These are phyloP conservation scores for Colletotrichum sp. DNA, from an alignment of 2,329 filamentous ascomycete species.

Conservation along the genomic window DNA sequence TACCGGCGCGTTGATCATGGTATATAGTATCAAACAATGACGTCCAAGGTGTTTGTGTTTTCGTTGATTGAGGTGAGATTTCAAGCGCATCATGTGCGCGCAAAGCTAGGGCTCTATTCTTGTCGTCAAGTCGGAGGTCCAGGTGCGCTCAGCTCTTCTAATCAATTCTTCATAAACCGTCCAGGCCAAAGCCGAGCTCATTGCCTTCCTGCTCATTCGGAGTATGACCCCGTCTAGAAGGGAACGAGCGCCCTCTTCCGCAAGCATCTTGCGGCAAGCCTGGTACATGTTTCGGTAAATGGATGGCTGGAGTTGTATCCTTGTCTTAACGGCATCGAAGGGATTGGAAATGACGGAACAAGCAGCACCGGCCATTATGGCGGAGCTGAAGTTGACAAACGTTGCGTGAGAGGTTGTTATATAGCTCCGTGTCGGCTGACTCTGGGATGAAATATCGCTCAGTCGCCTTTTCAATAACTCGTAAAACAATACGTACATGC, in stretches of 20 bases:
- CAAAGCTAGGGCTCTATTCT: constrained; percentile 2
- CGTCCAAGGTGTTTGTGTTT: not conserved
- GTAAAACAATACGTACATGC: constrained; percentile 93
- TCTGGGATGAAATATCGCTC: constrained; percentile 27
- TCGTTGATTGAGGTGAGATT: not conserved
- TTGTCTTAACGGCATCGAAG: constrained; percentile 95
- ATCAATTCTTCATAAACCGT: constrained; percentile 96
- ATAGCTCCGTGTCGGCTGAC: not conserved
- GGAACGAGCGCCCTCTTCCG: constrained; percentile 79
- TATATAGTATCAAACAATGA: not conserved
- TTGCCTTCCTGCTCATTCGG: constrained; percentile 87
- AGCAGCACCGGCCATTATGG: constrained; percentile 77
- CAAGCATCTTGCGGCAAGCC: constrained; percentile 78
- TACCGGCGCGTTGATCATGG: not conserved
- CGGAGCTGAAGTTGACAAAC: constrained; percentile 77
- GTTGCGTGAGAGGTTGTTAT: constrained; percentile 19
- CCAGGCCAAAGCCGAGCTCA: constrained; percentile 96
- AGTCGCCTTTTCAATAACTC: constrained; percentile 79
- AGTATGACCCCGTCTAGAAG: constrained; percentile 87
- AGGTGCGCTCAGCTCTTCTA: constrained; percentile 62
- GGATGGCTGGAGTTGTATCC: constrained; percentile 87
- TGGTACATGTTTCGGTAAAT: constrained; percentile 84
- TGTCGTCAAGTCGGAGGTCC: constrained; percentile 2
- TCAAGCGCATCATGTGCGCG: not conserved
- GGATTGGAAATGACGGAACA: constrained; percentile 94